These are phyloP conservation scores for Larix kaempferi DNA, from an alignment of 75 land plant species.

Conservation along the genomic window DNA sequence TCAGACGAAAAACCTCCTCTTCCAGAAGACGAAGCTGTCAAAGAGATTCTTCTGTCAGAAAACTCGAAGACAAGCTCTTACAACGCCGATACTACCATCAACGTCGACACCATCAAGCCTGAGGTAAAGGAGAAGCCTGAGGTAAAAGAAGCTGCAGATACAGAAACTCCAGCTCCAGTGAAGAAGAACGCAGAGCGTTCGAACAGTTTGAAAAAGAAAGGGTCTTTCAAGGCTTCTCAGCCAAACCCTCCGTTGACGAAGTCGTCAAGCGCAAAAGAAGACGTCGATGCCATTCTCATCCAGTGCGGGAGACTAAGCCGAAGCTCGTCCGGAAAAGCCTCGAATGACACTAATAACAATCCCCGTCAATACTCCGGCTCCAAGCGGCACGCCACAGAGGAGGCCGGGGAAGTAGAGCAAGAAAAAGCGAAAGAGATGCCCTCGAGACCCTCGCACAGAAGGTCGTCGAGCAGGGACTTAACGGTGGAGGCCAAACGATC, in stretches of 20 bases:
- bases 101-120: not conserved
- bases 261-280: constrained; percentile 65
- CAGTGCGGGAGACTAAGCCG: constrained; percentile 71
- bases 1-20: constrained; percentile 3
- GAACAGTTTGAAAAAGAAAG: constrained; percentile 2
- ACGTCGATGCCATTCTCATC: constrained; percentile 65
- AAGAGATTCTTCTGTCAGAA: not conserved
- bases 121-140: not conserved
- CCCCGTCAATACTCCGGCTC: constrained; percentile 57
- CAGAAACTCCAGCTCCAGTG: not conserved
- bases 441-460: constrained; percentile 1
- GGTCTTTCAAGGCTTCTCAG: not conserved
- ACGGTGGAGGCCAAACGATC: constrained; percentile 12
- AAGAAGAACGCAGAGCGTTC: constrained; percentile 13
- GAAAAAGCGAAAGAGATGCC: not conserved
- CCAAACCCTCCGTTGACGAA: constrained; percentile 17
- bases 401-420: constrained; percentile 19
- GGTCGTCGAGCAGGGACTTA: constrained; percentile 6
- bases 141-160: not conserved
- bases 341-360: constrained; percentile 8
- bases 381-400: constrained; percentile 52
- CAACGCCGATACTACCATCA: not conserved
- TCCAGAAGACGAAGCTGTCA: constrained; percentile 1
- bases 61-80: not conserved
- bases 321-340: constrained; percentile 44